These are phyloP conservation scores for Senna siamea DNA, from an alignment of 306 rosid species.

Conservation along the genomic window DNA sequence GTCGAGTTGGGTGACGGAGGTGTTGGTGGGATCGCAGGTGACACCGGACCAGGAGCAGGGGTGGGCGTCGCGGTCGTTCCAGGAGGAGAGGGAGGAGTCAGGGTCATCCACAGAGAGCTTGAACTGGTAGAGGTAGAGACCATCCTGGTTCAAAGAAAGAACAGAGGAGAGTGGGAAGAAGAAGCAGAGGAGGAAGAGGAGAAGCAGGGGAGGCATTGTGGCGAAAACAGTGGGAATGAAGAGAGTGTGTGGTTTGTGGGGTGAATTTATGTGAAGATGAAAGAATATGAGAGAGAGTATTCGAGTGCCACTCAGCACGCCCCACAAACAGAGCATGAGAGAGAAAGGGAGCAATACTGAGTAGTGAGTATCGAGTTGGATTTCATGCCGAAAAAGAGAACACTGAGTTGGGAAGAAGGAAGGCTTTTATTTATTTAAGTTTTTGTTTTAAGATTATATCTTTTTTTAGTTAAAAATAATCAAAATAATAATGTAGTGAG, in stretches of 20 bases:
- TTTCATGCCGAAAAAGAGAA: neutral
- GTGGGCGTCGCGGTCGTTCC: conserved; percentile 55
- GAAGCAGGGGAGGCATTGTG: conserved; percentile 37
- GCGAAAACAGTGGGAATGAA: conserved; percentile 8
- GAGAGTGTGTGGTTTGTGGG: neutral
- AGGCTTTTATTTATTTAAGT: too few relatives aligned
- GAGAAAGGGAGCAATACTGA: neutral
- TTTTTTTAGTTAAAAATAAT: neutral
- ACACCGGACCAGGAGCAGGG: conserved; percentile 81
- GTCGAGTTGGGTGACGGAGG: conserved; percentile 53
- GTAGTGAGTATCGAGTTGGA: neutral
- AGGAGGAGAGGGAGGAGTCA: conserved; percentile 52
- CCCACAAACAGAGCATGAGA: neutral
- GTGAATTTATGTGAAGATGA: conserved; percentile 14
- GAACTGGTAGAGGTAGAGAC: conserved; percentile 54
- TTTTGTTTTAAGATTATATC: too few relatives aligned
- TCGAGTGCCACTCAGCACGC: conserved; percentile 8
- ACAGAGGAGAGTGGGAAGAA: conserved; percentile 1
- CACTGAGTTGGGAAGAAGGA: neutral
- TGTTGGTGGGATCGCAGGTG: conserved; percentile 46
- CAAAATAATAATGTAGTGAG: neutral
- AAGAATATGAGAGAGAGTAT: neutral
- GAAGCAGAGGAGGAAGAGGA: conserved; percentile 19
- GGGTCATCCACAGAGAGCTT: conserved; percentile 66
- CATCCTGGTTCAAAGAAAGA: conserved; percentile 63